Percentiles rank a stretch among this genome's conserved stretches.
These are phyloP conservation scores for Podospora conica DNA, from an alignment of 495 filamentous ascomycete genomes.

Conservation along the genomic window DNA sequence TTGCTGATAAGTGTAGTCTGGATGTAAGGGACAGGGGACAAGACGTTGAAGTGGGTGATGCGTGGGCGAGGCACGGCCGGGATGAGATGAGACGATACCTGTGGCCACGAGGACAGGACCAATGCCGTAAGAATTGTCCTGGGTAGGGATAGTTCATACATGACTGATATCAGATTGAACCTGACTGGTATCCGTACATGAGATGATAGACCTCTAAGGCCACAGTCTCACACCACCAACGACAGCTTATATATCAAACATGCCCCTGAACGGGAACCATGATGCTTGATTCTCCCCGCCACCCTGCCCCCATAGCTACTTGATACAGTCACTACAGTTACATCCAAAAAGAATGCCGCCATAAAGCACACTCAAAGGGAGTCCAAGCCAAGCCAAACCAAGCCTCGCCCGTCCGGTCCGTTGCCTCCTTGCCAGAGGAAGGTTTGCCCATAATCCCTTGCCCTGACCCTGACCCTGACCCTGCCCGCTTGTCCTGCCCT, in stretches of 20 bases:
- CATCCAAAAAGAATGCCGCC: neutral
- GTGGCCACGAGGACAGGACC: neutral
- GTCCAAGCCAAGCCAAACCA: neutral
- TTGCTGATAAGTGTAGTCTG: neutral
- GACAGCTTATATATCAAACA: neutral
- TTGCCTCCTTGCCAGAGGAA: neutral
- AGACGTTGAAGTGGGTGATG: neutral
- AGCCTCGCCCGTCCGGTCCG: neutral
- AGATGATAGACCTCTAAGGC: neutral
- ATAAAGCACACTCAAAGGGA: neutral
- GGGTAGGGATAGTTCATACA: too few relatives aligned
- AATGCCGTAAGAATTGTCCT: too few relatives aligned
- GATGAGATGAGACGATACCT: neutral
- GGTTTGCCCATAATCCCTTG: neutral
- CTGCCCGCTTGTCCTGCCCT: neutral
- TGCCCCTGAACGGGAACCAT: neutral
- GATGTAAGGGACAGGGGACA: neutral
- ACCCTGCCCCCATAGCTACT: neutral
- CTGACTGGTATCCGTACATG: neutral
- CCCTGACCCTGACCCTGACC: neutral
- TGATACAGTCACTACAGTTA: neutral
- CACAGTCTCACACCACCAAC: too few relatives aligned
- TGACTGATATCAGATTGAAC: neutral
- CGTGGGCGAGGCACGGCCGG: neutral
- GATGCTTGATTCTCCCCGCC: neutral